Evolutionary conservation across 352 stramenopile species (phyloP), one percentile per base, ranked within the genome.

Genomic region (Phytophthora sansomeana): DNA sequence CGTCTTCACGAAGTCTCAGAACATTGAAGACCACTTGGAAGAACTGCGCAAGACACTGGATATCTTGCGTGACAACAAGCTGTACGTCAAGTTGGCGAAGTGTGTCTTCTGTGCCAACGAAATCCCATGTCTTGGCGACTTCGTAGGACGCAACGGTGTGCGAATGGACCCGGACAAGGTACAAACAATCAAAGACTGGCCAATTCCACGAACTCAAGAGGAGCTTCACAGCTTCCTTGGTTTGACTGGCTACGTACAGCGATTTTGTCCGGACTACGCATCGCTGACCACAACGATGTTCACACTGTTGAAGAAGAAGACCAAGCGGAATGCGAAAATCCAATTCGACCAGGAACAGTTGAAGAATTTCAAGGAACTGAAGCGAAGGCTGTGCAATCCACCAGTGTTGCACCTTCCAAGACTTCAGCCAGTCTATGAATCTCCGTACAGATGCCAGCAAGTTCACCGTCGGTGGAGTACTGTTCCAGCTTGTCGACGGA

Each of bases 101-200:
- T n/a, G n/a, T n/a, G n/a, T n/a, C n/a, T n/a, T n/a, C n/a, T n/a
- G n/a, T n/a, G n/a, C n/a, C n/a, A n/a, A n/a, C n/a, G n/a, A n/a
- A n/a, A n/a, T n/a, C n/a, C n/a, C n/a, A n/a, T n/a, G n/a, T n/a
- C n/a, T n/a, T n/a, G n/a, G n/a, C n/a, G n/a, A n/a, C n/a, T n/a
- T n/a, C n/a, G n/a, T n/a, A n/a, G n/a, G n/a, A n/a, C n/a, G n/a
- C n/a, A n/a, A n/a, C n/a, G 11, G 35, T 3, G 36, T 49, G 4
- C 38, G 51, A 16, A 59, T 50, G 51, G 36, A 59, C 8, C 51
- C 36, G 3, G 51, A 49, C 16, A 59, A 59, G n/a, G 28, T 50
- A 0, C 51, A 59, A 2, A 49, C 51, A 8, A 55, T 14, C 51
- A 58, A 39, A 6, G 14, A 58, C 14, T 46, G 36, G 32, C 48